A percentile compares a stretch with the other conserved stretches of the same genome.
These are phyloP conservation scores for Lasiosphaeria hispida DNA, from an alignment of 495 filamentous ascomycete genomes.

Conservation along the genomic window DNA sequence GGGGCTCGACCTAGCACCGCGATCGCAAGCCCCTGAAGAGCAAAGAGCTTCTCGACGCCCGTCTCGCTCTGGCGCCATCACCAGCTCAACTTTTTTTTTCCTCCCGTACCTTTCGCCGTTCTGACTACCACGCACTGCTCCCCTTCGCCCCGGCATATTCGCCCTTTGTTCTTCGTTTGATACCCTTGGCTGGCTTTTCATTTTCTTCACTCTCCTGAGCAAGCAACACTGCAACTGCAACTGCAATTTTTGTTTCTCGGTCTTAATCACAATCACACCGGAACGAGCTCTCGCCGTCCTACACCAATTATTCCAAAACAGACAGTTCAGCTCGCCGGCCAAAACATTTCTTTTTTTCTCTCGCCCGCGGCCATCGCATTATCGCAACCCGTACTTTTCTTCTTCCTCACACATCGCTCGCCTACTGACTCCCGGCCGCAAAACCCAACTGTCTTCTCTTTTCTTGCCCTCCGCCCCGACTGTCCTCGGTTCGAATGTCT, in stretches of 20 bases:
- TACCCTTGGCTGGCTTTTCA: constrained; percentile 10
- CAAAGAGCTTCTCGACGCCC: constrained; percentile 24
- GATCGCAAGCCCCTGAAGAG: constrained; percentile 24
- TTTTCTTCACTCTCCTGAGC: neutral
- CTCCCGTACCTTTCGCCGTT: constrained; percentile 1
- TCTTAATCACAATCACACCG: constrained; percentile 5
- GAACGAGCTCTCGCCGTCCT: constrained; percentile 11
- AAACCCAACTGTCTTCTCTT: constrained; percentile 5
- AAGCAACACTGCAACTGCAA: neutral
- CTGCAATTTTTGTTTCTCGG: neutral
- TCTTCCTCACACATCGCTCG: neutral
- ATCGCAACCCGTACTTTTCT: constrained; percentile 10
- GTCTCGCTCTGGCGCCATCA: constrained; percentile 7
- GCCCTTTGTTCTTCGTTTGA: constrained; percentile 13
- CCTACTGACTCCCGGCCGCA: constrained; percentile 2
- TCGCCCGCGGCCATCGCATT: constrained; percentile 7
- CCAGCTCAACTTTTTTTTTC: constrained; percentile 10
- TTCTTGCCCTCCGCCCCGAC: constrained; percentile 3
- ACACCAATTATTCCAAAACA: constrained; percentile 10
- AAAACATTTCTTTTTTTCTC: constrained; percentile 22
- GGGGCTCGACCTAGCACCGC: constrained; percentile 14
- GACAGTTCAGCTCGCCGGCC: constrained; percentile 18
- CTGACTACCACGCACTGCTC: neutral
- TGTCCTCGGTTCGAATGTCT: constrained; percentile 19
- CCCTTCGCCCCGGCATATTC: neutral